These are phyloP conservation scores for Cercospora janseana DNA, from an alignment of 2,329 filamentous ascomycete genomes.

Conservation along the genomic window DNA sequence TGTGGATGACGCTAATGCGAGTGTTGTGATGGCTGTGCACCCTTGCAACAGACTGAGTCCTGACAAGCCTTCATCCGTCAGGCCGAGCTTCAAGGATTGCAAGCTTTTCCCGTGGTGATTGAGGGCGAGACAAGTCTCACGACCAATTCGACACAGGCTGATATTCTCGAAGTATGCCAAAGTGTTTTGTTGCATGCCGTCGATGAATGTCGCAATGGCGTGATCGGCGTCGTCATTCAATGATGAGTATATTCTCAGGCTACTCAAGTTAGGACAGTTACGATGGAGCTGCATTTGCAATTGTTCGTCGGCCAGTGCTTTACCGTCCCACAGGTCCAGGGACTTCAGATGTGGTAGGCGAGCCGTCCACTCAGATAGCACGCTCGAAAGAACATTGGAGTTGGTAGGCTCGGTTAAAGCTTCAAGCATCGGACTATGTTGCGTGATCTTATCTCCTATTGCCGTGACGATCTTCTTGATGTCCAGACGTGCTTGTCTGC, in stretches of 20 bases:
- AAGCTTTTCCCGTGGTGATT: conserved; percentile 56
- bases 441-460: conserved; percentile 47
- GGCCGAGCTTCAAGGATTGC: conserved; percentile 52
- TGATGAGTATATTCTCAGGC: conserved; percentile 58
- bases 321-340: conserved; percentile 62
- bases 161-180: conserved; percentile 60
- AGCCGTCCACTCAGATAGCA: conserved; percentile 59
- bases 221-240: conserved; percentile 50
- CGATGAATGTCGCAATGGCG: conserved; percentile 23
- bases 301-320: conserved; percentile 55
- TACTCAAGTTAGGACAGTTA: conserved; percentile 61
- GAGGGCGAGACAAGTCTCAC: conserved; percentile 55
- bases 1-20: conserved; percentile 51
- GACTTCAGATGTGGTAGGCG: conserved; percentile 57
- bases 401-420: conserved; percentile 41
- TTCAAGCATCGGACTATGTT: conserved; percentile 52
- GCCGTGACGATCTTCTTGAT: conserved; percentile 46
- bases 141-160: conserved; percentile 55
- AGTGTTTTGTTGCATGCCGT: conserved; percentile 53
- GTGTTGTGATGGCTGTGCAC: conserved; percentile 50
- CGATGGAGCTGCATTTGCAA: conserved; percentile 54
- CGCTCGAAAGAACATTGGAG: conserved; percentile 52
- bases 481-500: conserved; percentile 39
- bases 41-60: conserved; percentile 50
- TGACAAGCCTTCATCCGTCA: conserved; percentile 51